phyloP scores from a whole-genome alignment of 345 rosid species.

The Gossypium bickii region DNA sequence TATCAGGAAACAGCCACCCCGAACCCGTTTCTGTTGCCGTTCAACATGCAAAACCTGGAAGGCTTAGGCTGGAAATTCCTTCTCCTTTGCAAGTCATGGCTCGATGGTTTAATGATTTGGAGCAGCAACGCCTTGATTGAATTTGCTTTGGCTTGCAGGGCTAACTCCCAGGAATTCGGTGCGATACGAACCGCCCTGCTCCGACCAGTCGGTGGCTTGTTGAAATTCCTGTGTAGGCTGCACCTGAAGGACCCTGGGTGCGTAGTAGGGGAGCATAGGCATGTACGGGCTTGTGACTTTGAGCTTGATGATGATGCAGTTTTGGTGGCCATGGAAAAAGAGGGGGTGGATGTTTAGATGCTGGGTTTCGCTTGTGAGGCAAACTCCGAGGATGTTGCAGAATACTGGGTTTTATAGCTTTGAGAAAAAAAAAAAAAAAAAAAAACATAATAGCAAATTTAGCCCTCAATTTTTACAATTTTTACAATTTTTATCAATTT shows the following conservation, averaged over 20 bases:
- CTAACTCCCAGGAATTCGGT: constrained; percentile 16
- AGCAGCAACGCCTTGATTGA: constrained; percentile 28
- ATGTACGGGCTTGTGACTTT: constrained; percentile 19
- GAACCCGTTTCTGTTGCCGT: constrained; percentile 15
- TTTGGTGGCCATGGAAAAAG: constrained; percentile 27
- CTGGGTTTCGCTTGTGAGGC: not conserved
- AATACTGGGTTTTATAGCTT: not conserved
- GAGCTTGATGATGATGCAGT: not conserved
- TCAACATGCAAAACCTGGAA: constrained; percentile 32
- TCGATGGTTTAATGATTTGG: constrained; percentile 35
- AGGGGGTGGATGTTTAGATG: not conserved
- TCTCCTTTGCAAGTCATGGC: constrained; percentile 24
- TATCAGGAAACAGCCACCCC: constrained; percentile 27
- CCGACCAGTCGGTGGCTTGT: not conserved
- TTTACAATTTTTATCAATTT: too few relatives aligned
- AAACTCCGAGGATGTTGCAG: constrained; percentile 2
- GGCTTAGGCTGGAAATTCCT: constrained; percentile 36
- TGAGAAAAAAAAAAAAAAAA: not conserved
- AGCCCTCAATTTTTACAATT: too few relatives aligned
- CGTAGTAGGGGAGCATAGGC: constrained; percentile 44
- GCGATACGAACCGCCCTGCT: not conserved
- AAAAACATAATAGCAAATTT: too few relatives aligned
- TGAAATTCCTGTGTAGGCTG: constrained; percentile 31
- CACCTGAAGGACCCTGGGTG: constrained; percentile 58
- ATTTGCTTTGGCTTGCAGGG: constrained; percentile 16